Evolutionary conservation across 768 basidiomycete species (phyloP), one percentile per base, ranked within the genome.

Genomic region (Leccinum aurantiacum): DNA sequence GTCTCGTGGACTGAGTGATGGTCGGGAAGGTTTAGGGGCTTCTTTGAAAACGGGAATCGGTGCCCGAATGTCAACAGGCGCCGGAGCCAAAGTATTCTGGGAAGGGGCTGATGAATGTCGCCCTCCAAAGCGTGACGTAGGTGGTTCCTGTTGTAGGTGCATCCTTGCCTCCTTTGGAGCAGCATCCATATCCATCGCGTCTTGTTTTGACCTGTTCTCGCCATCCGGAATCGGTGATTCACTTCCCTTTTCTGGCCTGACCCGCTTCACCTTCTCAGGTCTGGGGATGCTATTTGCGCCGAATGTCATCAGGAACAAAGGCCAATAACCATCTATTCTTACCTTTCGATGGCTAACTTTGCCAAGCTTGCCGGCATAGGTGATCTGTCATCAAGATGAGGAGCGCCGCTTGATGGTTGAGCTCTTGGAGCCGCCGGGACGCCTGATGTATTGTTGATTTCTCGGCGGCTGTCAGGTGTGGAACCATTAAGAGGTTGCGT

Each of bases 261-360:
- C 74, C 22, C 90, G 79, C 72, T 84, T 89, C 59, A 91, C 87
- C 35, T 90, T 88, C 69, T 91, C 89, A n/a, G 90, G 90, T 51
- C 89, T 78, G 24, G 89, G 90, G 50, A 91, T 81, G 68, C 90
- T 91, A 62, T 24, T 48, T 60, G 25, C 9, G 29, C 57, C 13
- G 57, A 37, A 37, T 62, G 67, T 48, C 58, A 19, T 60, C 27
- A 41, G 50, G 29, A 62, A 56, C 25, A 35, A 52, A 14, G 44
- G 9, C 51, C 22, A 8, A 58, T 29, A 31, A 33, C 0, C 49
- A 33, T 22, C 11, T 44, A 47, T 53, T 4, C 72, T 60, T 75
- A 89, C 88, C 86, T 88, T 60, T 89, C 88, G 68, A 90, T 82
- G 1, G 86, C 80, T 56, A 83, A 66, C 68, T 87, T 89, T 3